A percentile compares a stretch with the other conserved stretches of the same genome.
These are phyloP conservation scores for Penicillium psychrosexuale DNA, from an alignment of 2,329 filamentous ascomycete genomes.

Conservation along the genomic window DNA sequence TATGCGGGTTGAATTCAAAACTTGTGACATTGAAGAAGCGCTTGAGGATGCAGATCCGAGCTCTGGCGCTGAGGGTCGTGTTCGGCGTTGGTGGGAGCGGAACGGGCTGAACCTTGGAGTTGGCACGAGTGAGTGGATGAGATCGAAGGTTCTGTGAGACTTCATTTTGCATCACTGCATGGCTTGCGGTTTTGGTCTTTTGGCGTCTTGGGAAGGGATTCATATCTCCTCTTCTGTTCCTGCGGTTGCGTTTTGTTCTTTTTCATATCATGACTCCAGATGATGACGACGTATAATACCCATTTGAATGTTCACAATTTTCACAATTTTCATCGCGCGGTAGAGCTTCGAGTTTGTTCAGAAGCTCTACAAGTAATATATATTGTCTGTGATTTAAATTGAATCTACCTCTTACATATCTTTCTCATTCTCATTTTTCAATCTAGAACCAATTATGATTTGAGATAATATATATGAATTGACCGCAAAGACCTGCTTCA, in stretches of 20 bases:
- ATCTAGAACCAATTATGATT: background rate
- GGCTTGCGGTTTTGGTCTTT: slow-evolving; percentile 1
- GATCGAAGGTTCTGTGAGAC: slow-evolving; percentile 64
- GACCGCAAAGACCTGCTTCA: no score
- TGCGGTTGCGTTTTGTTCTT: slow-evolving; percentile 1
- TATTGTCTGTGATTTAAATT: slow-evolving; percentile 2
- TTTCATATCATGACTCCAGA: slow-evolving; percentile 14
- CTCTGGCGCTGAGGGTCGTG: slow-evolving; percentile 65
- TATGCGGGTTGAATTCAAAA: slow-evolving; percentile 84
- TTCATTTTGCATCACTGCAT: slow-evolving; percentile 2
- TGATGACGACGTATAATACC: slow-evolving; percentile 23
- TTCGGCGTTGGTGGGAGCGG: slow-evolving; percentile 81
- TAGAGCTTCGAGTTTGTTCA: background rate
- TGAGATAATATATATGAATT: background rate
- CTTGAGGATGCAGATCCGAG: slow-evolving; percentile 73
- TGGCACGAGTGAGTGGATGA: slow-evolving; percentile 86
- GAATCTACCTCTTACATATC: background rate
- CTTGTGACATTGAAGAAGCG: slow-evolving; percentile 92
- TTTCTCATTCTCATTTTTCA: background rate
- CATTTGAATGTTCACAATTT: slow-evolving; percentile 18
- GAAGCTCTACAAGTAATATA: background rate
- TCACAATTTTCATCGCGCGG: slow-evolving; percentile 10
- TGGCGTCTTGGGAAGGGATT: slow-evolving; percentile 1
- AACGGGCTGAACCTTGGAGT: slow-evolving; percentile 80
- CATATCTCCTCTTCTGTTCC: slow-evolving; percentile 1